Percentiles rank a stretch among this genome's conserved stretches.
These are phyloP conservation scores for Diaporthe helianthi DNA, from an alignment of 2,329 filamentous ascomycete genomes.

Conservation along the genomic window DNA sequence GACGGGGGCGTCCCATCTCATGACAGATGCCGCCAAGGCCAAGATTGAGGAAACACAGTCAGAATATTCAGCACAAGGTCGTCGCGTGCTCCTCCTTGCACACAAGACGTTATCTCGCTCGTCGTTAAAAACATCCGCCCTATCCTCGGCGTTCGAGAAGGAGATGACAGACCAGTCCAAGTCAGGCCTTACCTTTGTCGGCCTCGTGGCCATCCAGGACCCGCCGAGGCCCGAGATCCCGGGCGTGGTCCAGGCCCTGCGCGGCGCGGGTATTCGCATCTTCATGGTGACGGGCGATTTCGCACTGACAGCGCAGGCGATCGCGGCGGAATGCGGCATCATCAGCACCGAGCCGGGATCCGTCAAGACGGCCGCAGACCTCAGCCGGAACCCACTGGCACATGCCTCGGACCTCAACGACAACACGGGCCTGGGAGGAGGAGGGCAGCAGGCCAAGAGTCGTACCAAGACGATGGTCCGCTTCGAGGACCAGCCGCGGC, in stretches of 20 bases:
- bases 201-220: constrained; percentile 80
- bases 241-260: constrained; percentile 69
- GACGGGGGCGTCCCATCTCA: constrained; percentile 58
- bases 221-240: constrained; percentile 78
- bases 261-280: constrained; percentile 75
- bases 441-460: constrained; percentile 40
- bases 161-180: constrained; percentile 62
- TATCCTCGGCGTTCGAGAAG: constrained; percentile 61
- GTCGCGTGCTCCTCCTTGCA: constrained; percentile 71
- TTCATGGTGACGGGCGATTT: constrained; percentile 87
- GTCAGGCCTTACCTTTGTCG: constrained; percentile 71
- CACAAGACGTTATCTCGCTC: constrained; percentile 60
- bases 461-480: too few relatives aligned
- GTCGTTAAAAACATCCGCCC: constrained; percentile 48
- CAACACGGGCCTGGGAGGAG: constrained; percentile 36
- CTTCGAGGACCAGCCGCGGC: constrained; percentile 37
- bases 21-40: constrained; percentile 54
- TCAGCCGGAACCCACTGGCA: constrained; percentile 48
- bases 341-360: constrained; percentile 58
- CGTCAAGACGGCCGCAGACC: constrained; percentile 61
- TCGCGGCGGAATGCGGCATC: constrained; percentile 76
- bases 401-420: constrained; percentile 21
- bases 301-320: constrained; percentile 75
- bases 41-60: constrained; percentile 69
- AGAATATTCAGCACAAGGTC: constrained; percentile 71